Base-by-base conservation (phyloP, 2,329 filamentous ascomycete genomes). In the Scedosporium minutisporum region DNA sequence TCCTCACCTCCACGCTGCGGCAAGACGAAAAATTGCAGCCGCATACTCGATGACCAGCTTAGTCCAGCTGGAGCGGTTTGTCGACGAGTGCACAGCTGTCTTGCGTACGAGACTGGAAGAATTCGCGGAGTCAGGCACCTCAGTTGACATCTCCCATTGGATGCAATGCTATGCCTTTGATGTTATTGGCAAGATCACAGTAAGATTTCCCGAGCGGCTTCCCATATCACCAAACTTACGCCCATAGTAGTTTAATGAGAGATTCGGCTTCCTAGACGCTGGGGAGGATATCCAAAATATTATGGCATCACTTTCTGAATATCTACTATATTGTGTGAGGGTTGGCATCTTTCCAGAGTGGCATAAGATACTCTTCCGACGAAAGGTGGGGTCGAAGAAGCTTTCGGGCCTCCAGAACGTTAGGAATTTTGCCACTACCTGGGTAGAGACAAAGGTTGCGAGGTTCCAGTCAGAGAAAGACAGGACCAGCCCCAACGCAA, bases 81-180 rank as follows among this genome's bases (percentile, higher is more conserved):
- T 81, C 6, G 75, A 83, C 65, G 71, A 77, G 5, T 81, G 78
- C 63, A 72, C 74, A 1, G 71, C 75, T 12, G 64, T 82, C 0
- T 74, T 82, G 23, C 62, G 68, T 1, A 65, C 70, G 27, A 69
- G 73, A 1, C 69, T 82, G 38, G 61, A 51, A 0, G 76, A 79
- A 62, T 71, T 77, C 10, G 73, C 77, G 1, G 60, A 64, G 0
- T 61, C 63, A 0, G 67, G 67, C 0, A 16, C 70, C 3, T 61
- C 64, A 0, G 65, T 82, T 3, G 72, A 83, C 64, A 65, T 80
- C 48, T 67, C 67, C 3, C 70, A 75, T 58, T 78, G 75, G 74
- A 69, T 80, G 29, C 78, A 80, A 64, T 80, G 72, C 64, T 81
- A 77, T 62, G 78, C 77, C 0, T 80, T 80, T 51, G 78, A 82